phyloP scores from a whole-genome alignment of 2,329 filamentous ascomycete species.

The Aphanocladium album region DNA sequence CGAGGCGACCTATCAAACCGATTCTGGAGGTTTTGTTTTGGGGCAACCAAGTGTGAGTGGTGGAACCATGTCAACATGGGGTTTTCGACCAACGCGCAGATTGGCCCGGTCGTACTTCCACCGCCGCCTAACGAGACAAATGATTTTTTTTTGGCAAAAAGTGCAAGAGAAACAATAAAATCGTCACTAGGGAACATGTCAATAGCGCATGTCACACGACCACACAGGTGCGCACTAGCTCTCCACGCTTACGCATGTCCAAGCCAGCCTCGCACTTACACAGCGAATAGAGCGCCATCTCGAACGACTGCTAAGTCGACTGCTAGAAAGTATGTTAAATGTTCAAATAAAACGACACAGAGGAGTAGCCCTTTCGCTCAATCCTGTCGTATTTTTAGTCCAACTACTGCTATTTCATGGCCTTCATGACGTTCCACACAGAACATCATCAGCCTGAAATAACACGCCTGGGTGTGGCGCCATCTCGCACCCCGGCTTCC shows the following conservation, averaged over 20 bases:
- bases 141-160: background rate
- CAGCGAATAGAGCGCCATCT: background rate
- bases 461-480: background rate
- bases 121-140: background rate
- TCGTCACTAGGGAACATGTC: background rate
- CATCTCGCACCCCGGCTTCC: background rate
- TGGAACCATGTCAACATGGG: background rate
- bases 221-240: background rate
- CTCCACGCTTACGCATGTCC: background rate
- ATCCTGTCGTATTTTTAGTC: background rate
- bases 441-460: background rate
- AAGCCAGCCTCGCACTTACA: background rate
- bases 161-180: background rate
- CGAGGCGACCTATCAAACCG: background rate
- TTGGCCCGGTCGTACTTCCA: background rate
- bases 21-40: background rate
- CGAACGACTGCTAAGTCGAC: too few species aligned
- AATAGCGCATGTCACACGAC: background rate
- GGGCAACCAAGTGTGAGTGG: conserved; percentile 6
- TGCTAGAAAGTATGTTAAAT: too few species aligned
- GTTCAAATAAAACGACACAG: background rate
- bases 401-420: too few species aligned
- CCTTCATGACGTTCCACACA: background rate
- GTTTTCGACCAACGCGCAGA: background rate
- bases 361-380: background rate